A percentile compares a stretch with the other conserved stretches of the same genome.
Conservation (phyloP, 2,329 filamentous ascomycete genomes). For the Scedosporium aurantiacum region DNA sequence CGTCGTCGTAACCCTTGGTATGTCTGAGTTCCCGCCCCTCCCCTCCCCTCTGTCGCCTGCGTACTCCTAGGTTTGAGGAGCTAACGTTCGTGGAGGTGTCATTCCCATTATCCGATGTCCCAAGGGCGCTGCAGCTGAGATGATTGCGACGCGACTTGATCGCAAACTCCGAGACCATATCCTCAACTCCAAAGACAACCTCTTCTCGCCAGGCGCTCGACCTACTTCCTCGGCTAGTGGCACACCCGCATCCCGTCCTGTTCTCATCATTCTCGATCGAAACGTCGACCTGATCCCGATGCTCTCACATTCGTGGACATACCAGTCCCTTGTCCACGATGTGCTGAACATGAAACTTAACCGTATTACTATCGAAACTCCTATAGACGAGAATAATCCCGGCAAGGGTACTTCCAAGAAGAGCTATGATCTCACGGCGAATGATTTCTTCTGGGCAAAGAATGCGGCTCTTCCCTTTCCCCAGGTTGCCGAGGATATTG, state of each 20-base stretch:
- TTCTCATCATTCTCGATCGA: slow-evolving; percentile 86
- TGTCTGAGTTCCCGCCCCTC: slow-evolving; percentile 11
- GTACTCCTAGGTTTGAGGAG: background rate
- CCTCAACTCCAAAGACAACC: slow-evolving; percentile 92
- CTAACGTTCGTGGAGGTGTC: slow-evolving; percentile 44
- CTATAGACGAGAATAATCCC: slow-evolving; percentile 65
- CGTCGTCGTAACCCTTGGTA: slow-evolving; percentile 96
- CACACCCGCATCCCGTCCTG: slow-evolving; percentile 66
- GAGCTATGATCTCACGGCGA: slow-evolving; percentile 78
- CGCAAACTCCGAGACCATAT: slow-evolving; percentile 93
- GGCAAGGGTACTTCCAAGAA: slow-evolving; percentile 71
- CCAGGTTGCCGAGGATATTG: slow-evolving; percentile 92
- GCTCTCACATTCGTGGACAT: slow-evolving; percentile 83
- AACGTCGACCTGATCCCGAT: slow-evolving; percentile 95
- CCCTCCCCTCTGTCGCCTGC: background rate
- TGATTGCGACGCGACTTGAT: slow-evolving; percentile 89
- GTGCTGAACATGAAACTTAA: slow-evolving; percentile 57
- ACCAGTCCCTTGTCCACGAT: slow-evolving; percentile 72
- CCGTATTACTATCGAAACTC: slow-evolving; percentile 82
- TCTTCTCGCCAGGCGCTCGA: slow-evolving; percentile 63
- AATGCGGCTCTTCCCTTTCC: slow-evolving; percentile 88
- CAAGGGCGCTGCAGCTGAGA: slow-evolving; percentile 83
- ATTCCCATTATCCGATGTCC: slow-evolving; percentile 95
- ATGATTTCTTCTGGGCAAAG: slow-evolving; percentile 93
- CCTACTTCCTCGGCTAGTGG: slow-evolving; percentile 43